Base-by-base conservation (phyloP, 2,329 filamentous ascomycete species). In the Phoma herbarum region DNA sequence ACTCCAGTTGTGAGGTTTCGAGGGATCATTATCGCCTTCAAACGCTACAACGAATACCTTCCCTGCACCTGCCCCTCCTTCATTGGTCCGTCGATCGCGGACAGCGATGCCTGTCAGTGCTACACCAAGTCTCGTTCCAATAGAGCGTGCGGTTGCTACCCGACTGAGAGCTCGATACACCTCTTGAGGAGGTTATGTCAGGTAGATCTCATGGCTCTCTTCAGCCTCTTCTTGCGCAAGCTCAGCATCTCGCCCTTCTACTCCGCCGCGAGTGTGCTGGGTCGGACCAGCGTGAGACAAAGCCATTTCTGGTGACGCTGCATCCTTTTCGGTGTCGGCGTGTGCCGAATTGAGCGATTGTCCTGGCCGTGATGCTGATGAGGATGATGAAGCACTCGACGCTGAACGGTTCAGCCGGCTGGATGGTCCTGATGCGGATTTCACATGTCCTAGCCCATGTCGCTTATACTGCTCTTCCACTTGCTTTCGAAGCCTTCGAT, bases 41-140 rank as follows among this genome's bases (percentile, higher is more conserved):
- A 74, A 79, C 16, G 72, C 71, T 1, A 79, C 76, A 2, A 78
- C 73, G 49, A 79, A 79, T 3, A 79, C 75, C 49, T 75, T 69
- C 5, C 76, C 76, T 3, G 67, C 65, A 7, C 74, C 75, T 2
- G 75, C 72, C 12, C 44, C 52, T 16, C 49, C 48, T 64, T 78
- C 75, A 25, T 70, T 66, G 9, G 75, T 77, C 5, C 58, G 70
- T 11, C 76, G 68, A 31, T 70, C 67, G 33, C 77, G 72, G 10
- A 77, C 71, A 26, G 76, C 62, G 47, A 79, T 72, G 39, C 77
- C 77, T 2, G 76, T 78, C 20, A 79, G 55, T 4, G 71, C 64
- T 12, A 59, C 57, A 0, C 76, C 76, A 1, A 79, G 66, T n/a
- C 70, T 70, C 1, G 71, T 71, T 8, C 74, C 71, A 14, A 63